Percentiles rank a stretch among this genome's conserved stretches.
These are phyloP conservation scores for Penicillium desertorum DNA, from an alignment of 495 filamentous ascomycete species.

Conservation along the genomic window DNA sequence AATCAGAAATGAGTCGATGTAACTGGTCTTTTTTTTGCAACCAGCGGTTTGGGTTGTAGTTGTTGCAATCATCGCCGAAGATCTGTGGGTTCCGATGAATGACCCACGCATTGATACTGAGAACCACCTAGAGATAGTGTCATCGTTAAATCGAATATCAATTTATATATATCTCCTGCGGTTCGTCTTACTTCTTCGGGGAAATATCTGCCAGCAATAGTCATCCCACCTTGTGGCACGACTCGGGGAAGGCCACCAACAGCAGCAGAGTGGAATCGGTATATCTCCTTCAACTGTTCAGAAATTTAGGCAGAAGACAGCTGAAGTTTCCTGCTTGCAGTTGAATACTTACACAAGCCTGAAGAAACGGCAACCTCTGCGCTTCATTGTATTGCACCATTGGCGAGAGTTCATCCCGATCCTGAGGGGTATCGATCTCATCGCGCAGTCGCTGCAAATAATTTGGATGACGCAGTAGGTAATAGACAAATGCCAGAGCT, in stretches of 20 bases:
- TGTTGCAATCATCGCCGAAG: constrained; percentile 46
- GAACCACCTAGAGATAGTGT: constrained; percentile 28
- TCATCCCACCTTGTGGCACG: constrained; percentile 30
- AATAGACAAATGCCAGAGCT: no score
- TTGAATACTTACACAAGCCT: constrained; percentile 33
- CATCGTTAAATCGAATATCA: neutral
- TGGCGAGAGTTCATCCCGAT: constrained; percentile 24
- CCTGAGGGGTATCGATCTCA: constrained; percentile 40
- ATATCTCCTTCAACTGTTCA: constrained; percentile 52
- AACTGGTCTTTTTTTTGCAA: constrained; percentile 25
- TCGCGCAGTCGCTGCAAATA: constrained; percentile 25
- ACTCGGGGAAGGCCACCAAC: constrained; percentile 30
- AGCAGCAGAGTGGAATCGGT: constrained; percentile 43
- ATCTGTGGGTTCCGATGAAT: constrained; percentile 43
- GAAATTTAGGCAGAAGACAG: neutral
- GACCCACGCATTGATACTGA: constrained; percentile 48
- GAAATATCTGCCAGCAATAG: constrained; percentile 35
- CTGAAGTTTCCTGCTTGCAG: no score
- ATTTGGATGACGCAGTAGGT: no score
- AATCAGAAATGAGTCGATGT: constrained; percentile 39
- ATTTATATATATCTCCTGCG: neutral
- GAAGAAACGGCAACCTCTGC: constrained; percentile 36
- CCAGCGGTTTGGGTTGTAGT: constrained; percentile 51
- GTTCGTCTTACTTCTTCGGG: constrained; percentile 32
- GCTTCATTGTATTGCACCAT: constrained; percentile 29